phyloP scores from a whole-genome alignment of 192 early-diverging fungal species.

The Linnemannia schmuckeri region DNA sequence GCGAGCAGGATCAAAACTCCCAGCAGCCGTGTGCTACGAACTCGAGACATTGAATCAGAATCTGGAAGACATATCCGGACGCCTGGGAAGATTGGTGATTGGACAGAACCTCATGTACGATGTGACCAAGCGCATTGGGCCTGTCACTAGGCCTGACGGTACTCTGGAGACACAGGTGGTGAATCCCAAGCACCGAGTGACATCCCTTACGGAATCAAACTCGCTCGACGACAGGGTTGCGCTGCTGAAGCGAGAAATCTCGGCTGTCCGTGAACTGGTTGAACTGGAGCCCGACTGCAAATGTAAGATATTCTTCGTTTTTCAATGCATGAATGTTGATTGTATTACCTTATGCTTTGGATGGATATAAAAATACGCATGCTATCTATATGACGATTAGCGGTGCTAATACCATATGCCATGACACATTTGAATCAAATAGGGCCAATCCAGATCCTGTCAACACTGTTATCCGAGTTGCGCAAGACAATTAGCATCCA shows the following conservation, averaged over 20 bases:
- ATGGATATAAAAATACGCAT: not conserved
- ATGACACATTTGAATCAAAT: not conserved
- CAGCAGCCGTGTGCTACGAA: conserved; percentile 38
- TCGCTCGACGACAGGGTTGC: conserved; percentile 41
- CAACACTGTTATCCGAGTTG: conserved; percentile 35
- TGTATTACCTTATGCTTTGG: not conserved
- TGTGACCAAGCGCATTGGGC: conserved; percentile 48
- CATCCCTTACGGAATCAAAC: conserved; percentile 33
- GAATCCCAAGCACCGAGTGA: conserved; percentile 24
- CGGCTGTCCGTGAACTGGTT: conserved; percentile 73
- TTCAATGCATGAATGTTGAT: not conserved
- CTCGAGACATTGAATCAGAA: conserved; percentile 40
- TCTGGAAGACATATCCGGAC: conserved; percentile 23
- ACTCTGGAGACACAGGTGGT: conserved; percentile 9
- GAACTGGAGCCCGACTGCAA: conserved; percentile 88
- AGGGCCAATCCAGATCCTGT: conserved; percentile 52
- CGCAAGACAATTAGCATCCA: conserved; percentile 26
- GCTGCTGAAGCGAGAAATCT: conserved; percentile 71
- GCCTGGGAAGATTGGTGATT: conserved; percentile 22
- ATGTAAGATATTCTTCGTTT: conserved; percentile 62
- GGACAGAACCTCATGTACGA: conserved; percentile 51
- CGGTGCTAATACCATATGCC: not conserved
- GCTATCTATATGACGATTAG: not conserved
- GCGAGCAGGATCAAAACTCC: conserved; percentile 28
- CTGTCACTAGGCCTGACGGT: conserved; percentile 16